Conservation (phyloP, 805 yeast species). For the Candida morakotiae region DNA sequence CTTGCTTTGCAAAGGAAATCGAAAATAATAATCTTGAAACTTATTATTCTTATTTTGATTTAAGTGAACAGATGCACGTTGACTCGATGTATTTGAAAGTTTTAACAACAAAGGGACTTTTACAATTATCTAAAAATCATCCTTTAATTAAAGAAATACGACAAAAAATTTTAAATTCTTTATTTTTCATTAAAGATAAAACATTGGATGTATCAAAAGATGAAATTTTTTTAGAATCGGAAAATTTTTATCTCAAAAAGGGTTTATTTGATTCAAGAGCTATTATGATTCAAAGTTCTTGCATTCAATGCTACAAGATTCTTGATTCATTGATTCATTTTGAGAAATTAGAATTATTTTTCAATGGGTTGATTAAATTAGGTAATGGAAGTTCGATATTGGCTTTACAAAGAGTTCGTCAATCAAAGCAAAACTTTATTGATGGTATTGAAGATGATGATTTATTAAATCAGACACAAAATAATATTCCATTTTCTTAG, state of each 20-base stretch:
- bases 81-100: constrained; percentile 32
- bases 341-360: constrained; percentile 27
- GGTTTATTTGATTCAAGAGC: constrained; percentile 25
- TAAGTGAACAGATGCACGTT: constrained; percentile 44
- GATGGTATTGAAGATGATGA: constrained; percentile 10
- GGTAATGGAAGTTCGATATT: constrained; percentile 32
- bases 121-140: constrained; percentile 31
- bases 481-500: constrained; percentile 16
- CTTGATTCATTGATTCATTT: constrained; percentile 20
- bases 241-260: constrained; percentile 20
- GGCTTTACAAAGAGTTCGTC: constrained; percentile 13
- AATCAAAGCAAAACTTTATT: constrained; percentile 8
- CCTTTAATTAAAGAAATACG: constrained; percentile 23
- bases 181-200: constrained; percentile 22
- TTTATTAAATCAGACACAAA: neutral
- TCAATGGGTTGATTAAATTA: constrained; percentile 24
- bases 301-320: constrained; percentile 17
- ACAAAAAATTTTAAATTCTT: constrained; percentile 15
- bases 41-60: constrained; percentile 48
- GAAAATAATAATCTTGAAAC: constrained; percentile 3
- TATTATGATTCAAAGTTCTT: constrained; percentile 31
- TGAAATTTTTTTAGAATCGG: constrained; percentile 21
- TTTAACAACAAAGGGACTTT: constrained; percentile 27
- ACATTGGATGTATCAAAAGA: constrained; percentile 10
- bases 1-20: constrained; percentile 17